phyloP scores from a whole-genome alignment of 2,329 filamentous ascomycete genomes.

The Neobulgaria alba region DNA sequence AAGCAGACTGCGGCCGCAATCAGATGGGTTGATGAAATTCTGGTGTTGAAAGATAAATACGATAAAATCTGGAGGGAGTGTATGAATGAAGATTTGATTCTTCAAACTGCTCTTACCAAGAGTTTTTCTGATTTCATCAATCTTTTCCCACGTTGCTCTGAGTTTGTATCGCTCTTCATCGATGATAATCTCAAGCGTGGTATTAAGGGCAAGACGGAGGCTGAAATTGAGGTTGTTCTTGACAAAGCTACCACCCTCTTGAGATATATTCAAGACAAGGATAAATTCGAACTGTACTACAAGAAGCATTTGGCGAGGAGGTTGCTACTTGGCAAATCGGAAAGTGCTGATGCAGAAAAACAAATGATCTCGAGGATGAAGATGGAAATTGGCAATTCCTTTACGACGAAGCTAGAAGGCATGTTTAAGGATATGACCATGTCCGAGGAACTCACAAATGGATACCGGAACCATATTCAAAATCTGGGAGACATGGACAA shows the following conservation, averaged over 20 bases:
- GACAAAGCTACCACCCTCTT: constrained; percentile 86
- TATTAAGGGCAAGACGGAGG: constrained; percentile 85
- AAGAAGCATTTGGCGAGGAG: constrained; percentile 91
- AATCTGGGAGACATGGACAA: constrained; percentile 42
- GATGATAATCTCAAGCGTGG: constrained; percentile 94
- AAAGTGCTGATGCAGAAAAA: constrained; percentile 87
- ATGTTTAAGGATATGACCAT: constrained; percentile 97
- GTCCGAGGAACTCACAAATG: constrained; percentile 71
- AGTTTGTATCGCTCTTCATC: constrained; percentile 93
- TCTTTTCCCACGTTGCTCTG: constrained; percentile 72
- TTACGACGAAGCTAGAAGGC: constrained; percentile 85
- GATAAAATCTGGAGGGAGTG: constrained; percentile 67
- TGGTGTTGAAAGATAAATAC: constrained; percentile 81
- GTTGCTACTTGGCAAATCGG: constrained; percentile 78
- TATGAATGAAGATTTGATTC: constrained; percentile 64
- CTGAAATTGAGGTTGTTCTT: constrained; percentile 72
- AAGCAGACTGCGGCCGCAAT: constrained; percentile 82
- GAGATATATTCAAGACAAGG: constrained; percentile 83
- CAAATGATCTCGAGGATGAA: constrained; percentile 97
- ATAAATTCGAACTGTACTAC: constrained; percentile 94
- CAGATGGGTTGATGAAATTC: constrained; percentile 89
- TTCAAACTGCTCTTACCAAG: constrained; percentile 75
- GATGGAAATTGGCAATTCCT: constrained; percentile 87
- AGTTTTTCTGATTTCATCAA: constrained; percentile 95
- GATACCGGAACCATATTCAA: constrained; percentile 62